These are phyloP conservation scores for Rhododendron kiyosumense DNA, from an alignment of 148 eudicot species.

Conservation along the genomic window DNA sequence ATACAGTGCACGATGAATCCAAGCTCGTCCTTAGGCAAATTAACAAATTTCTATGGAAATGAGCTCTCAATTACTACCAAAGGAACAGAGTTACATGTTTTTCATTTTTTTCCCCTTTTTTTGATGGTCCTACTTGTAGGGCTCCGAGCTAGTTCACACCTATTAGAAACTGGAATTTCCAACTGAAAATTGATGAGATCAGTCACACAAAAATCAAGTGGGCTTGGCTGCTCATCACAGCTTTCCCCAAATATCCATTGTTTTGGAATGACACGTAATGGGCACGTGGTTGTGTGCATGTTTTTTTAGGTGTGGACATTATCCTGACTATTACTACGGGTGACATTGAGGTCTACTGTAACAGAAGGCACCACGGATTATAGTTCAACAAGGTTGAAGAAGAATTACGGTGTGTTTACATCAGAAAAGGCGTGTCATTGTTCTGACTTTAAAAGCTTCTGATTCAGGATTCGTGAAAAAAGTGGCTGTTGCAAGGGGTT, in stretches of 20 bases:
- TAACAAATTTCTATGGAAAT: background rate
- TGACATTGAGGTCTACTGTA: background rate
- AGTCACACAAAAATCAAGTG: background rate
- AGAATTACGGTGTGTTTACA: background rate
- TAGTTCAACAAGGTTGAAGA: slow-evolving; percentile 1
- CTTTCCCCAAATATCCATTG: background rate
- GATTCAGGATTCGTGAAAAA: background rate
- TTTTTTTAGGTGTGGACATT: background rate
- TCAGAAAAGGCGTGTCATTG: background rate
- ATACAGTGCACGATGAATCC: background rate
- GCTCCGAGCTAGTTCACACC: background rate
- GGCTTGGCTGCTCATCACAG: background rate
- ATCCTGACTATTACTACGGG: background rate
- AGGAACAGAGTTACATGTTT: background rate
- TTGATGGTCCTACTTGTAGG: background rate
- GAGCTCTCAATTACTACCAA: background rate
- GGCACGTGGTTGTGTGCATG: background rate
- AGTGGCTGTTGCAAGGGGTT: background rate
- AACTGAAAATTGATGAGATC: too few species aligned
- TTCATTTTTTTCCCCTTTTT: too few species aligned
- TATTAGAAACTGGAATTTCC: background rate
- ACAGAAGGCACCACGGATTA: background rate
- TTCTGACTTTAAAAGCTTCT: background rate
- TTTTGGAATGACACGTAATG: background rate
- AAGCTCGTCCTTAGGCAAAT: background rate